A percentile compares a stretch with the other conserved stretches of the same genome.
These are phyloP conservation scores for Colletotrichum chlorophyti DNA, from an alignment of 2,329 filamentous ascomycete genomes.

Conservation along the genomic window DNA sequence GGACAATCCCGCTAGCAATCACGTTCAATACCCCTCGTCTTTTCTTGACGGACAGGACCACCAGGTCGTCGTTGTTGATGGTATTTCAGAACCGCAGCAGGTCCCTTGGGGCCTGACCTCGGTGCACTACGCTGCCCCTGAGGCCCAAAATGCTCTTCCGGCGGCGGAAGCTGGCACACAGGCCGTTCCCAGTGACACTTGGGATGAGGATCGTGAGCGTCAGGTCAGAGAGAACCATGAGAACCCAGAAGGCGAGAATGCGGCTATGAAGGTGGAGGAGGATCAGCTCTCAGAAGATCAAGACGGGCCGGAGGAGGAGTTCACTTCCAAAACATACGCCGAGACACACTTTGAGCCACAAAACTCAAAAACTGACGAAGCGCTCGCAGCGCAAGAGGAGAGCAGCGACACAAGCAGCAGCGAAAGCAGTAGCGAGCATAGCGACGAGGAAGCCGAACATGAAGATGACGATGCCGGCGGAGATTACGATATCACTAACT, in stretches of 20 bases:
- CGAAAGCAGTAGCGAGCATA: slow-evolving; percentile 1
- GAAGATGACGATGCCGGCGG: slow-evolving; percentile 25
- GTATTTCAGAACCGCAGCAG: slow-evolving; percentile 20
- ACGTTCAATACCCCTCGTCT: slow-evolving; percentile 7
- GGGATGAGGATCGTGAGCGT: slow-evolving; percentile 1
- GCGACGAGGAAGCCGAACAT: slow-evolving; percentile 23
- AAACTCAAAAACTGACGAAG: background rate
- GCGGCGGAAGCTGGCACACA: background rate
- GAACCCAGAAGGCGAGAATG: slow-evolving; percentile 3
- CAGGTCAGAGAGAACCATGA: background rate
- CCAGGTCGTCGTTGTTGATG: slow-evolving; percentile 15
- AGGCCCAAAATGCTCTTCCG: background rate
- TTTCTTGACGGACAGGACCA: slow-evolving; percentile 12
- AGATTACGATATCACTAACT: slow-evolving; percentile 30
- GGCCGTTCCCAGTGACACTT: background rate
- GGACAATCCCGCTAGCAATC: background rate
- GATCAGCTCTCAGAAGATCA: slow-evolving; percentile 14
- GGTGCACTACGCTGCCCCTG: background rate
- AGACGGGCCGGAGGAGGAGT: slow-evolving; percentile 8
- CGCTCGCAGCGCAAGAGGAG: background rate
- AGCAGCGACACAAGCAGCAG: slow-evolving; percentile 3
- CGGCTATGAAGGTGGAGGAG: slow-evolving; percentile 8
- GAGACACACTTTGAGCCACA: slow-evolving; percentile 9
- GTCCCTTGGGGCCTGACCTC: slow-evolving; percentile 25
- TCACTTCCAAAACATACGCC: slow-evolving; percentile 1